Evolutionary conservation across 768 basidiomycete species (phyloP), one percentile per base, ranked within the genome.

Genomic region (Mycena chlorophos): DNA sequence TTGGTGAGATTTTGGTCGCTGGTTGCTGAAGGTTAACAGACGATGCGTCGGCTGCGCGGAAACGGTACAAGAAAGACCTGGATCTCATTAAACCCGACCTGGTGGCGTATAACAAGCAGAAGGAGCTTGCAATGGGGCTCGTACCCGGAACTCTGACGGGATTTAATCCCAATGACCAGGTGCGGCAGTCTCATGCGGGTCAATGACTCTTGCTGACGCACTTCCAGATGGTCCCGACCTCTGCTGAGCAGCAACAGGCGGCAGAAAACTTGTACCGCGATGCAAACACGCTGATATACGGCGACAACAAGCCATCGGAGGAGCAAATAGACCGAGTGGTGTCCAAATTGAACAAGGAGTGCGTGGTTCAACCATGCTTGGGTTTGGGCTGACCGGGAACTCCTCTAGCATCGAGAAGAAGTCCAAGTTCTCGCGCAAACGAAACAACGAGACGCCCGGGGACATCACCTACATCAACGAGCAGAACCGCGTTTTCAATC

Each of bases 381-480:
- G 14, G 26, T 28, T 1, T 38, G 29, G 22, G 43, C 49, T 65
- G 39, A 63, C 40, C 40, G 51, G 31, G 4, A 20, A 13, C 58
- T 57, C 38, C 3, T 42, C 13, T 62, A 95, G 93, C 64, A 84
- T 94, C 63, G 92, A 94, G 75, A 91, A 92, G 77, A 89, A 91
- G 70, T 78, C 83, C 66, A 94, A 90, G 66, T 92, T 93, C 75
- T 94, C 91, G 37, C 81, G 94, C 61, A 96, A 96, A 73, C 80
- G 80, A 63, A 82, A 77, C 69, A 94, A 96, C 76, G 94, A 98
- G 65, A 91, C 91, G 49, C 89, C 95, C 57, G 94, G 91, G 51
- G 95, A 98, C 63, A 91, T 99, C 71, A 98, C 94, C 4, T 99
- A 98, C 69, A 99, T 99, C 82, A 99, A 99, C 78, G 93, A 98